A percentile compares a stretch with the other conserved stretches of the same genome.
Conservation (phyloP, 257 asterid genomes). For the Solanum chmielewskii region DNA sequence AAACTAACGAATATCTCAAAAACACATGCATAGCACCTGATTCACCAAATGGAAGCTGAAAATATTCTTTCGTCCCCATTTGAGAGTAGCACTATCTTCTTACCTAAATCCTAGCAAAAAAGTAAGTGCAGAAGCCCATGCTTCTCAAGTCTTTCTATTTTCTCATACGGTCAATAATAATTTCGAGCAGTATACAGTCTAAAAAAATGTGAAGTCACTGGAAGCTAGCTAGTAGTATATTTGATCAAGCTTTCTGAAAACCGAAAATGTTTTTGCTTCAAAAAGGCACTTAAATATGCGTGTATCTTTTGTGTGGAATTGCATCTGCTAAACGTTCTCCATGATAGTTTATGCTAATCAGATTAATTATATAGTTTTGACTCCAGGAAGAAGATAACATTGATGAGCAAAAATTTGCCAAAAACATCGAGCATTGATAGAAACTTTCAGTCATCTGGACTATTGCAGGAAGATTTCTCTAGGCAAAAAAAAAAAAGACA, state of each 20-base stretch:
- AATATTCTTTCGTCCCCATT: neutral
- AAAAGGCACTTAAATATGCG: neutral
- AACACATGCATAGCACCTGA: neutral
- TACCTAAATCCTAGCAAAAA: neutral
- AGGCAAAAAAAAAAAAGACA: neutral
- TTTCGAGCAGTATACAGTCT: neutral
- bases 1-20: neutral
- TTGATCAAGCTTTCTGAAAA: neutral
- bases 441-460: neutral
- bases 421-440: neutral
- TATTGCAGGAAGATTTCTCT: neutral
- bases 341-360: neutral
- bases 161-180: neutral
- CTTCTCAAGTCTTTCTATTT: neutral
- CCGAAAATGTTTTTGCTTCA: neutral
- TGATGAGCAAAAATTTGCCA: neutral
- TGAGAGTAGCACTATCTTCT: neutral
- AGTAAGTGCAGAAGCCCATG: neutral
- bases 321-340: neutral
- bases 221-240: neutral
- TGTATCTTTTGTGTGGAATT: neutral
- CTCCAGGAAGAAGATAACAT: neutral
- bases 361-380: neutral
- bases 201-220: neutral
- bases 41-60: neutral